These are phyloP conservation scores for Athelia sp. DNA, from an alignment of 1,284 basidiomycete genomes.

Conservation along the genomic window DNA sequence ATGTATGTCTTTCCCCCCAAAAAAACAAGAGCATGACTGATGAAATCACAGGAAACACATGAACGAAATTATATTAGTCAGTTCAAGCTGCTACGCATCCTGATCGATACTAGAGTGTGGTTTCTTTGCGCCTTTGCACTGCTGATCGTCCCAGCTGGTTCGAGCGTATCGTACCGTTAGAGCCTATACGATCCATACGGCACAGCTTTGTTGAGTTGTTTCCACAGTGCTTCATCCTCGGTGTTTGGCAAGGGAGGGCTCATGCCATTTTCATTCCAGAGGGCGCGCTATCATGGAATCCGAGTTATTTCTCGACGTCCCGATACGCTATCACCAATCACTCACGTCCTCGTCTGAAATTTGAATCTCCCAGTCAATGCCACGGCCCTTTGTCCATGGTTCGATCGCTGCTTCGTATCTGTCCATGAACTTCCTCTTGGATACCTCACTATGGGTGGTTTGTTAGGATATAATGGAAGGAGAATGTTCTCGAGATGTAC, in stretches of 20 bases:
- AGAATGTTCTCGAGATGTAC: neutral
- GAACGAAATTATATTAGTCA: no score
- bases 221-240: conserved; percentile 13
- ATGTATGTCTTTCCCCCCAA: no score
- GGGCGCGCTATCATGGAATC: conserved; percentile 8
- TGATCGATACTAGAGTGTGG: no score
- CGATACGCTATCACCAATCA: neutral
- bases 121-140: no score
- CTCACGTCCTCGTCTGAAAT: conserved; percentile 14
- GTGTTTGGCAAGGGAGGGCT: conserved; percentile 9
- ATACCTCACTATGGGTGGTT: conserved; percentile 4
- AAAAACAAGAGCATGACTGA: no score
- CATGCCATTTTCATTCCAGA: conserved; percentile 17
- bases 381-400: conserved; percentile 16
- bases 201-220: conserved; percentile 13
- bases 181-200: no score
- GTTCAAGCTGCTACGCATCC: no score
- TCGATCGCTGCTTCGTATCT: conserved; percentile 13
- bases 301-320: neutral
- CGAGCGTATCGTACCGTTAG: no score
- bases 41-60: no score
- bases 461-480: neutral
- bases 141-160: no score
- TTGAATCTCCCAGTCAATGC: conserved; percentile 17
- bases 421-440: conserved; percentile 13